Evolutionary conservation across 371 early-diverging fungal species (phyloP), one percentile per base, ranked within the genome.

Genomic region (Apophysomyces ossiformis): DNA sequence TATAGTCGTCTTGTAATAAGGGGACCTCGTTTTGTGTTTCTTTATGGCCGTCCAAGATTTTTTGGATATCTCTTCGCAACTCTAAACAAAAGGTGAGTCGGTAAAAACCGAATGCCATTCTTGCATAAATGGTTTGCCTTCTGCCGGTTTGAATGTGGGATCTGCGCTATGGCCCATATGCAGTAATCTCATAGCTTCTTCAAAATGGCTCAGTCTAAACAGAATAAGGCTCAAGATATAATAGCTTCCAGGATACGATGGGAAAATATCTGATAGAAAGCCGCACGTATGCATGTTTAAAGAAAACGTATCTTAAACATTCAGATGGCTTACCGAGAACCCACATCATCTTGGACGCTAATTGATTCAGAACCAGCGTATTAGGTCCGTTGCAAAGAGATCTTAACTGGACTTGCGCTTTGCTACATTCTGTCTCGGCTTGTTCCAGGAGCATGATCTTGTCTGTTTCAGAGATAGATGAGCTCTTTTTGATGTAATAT

Each of bases 201-300:
- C 81, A 4, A 85, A 64, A 11, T 78, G 77, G 61, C 83, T 85
- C n/a, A 85, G 56, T 3, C 83, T 77, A 64, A 82, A 85, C 15
- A 81, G 68, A 18, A 83, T 74, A 57, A 83, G 82, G 8, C 75
- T 82, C 7, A 85, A 68, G 9, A 85, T 68, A 68, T 85, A 82
- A 65, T 85, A 85, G 65, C 85, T 83, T 43, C 82, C 85, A 16
- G 82, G 82, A 73, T 83, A 80, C n/a, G 73, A 72, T 32, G 85
- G 85, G 39, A 82, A 83, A 37, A 77, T 63, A 21, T 85, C 85
- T 77, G 37, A 26, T 61, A 15, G 37, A 26, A 18, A 44, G 41
- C 5, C 13, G 46, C 2, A 26, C 26, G 26, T 26, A 21, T 16
- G 54, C 2, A 6, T 54, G 13, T 16, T 7, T 18, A 54, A 7